Evolutionary conservation across 805 yeast species (phyloP).

Genomic region (Myxozyma vanderwaltii): DNA sequence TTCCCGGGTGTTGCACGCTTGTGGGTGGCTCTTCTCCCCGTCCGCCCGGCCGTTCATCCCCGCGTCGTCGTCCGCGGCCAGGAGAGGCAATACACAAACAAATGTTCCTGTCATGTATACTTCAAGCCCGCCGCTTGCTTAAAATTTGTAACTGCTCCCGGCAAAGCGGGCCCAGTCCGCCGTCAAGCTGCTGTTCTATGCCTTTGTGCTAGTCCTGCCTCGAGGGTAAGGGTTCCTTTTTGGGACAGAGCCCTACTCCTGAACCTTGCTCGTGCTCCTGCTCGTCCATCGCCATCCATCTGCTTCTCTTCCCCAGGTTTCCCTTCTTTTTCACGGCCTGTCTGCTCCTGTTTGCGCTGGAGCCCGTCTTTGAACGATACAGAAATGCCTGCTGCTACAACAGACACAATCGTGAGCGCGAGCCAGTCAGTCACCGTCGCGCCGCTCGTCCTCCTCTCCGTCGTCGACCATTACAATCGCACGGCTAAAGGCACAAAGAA

Average conservation of each 20-base stretch:
- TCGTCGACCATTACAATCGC: constrained; percentile 93
- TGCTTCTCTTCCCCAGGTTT: background rate
- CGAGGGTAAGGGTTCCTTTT: constrained; percentile 1
- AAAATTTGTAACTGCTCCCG: too few species aligned
- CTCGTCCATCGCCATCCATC: background rate
- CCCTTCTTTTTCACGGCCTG: background rate
- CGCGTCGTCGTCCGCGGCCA: background rate
- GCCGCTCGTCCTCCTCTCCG: constrained; percentile 89
- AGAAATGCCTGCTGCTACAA: constrained; percentile 32
- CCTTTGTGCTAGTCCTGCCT: background rate
- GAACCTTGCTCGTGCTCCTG: background rate
- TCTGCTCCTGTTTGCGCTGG: background rate
- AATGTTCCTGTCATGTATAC: too few species aligned
- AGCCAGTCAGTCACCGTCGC: constrained; percentile 74
- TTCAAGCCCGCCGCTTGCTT: too few species aligned
- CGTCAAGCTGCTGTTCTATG: background rate
- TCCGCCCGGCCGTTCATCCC: constrained; percentile 5
- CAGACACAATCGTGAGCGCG: constrained; percentile 29
- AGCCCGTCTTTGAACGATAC: too few species aligned
- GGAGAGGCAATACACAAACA: too few species aligned
- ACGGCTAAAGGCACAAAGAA: constrained; percentile 72
- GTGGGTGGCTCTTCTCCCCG: constrained; percentile 8
- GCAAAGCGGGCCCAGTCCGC: too few species aligned
- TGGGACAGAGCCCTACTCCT: background rate
- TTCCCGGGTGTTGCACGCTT: background rate